phyloP scores from a whole-genome alignment of 176 grass and related monocot genomes.

The Ensete glaucum region DNA sequence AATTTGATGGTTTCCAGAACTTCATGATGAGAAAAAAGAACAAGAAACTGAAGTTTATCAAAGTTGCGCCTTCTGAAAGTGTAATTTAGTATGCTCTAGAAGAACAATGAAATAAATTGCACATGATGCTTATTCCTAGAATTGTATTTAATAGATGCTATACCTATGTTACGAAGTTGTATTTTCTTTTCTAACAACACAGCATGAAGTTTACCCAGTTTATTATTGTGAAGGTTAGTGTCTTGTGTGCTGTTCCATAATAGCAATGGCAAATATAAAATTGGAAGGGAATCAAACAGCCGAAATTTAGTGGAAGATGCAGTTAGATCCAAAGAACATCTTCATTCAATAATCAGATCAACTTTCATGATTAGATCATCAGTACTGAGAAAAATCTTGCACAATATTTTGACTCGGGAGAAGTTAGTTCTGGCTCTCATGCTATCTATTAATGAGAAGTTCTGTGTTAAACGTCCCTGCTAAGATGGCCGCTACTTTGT shows the following conservation, averaged over 20 bases:
- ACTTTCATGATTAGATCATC: slow-evolving; percentile 8
- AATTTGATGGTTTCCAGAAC: too few species aligned
- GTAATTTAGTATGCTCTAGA: too few species aligned
- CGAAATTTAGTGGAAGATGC: not conserved
- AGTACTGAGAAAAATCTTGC: slow-evolving; percentile 10
- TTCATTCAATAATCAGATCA: not conserved
- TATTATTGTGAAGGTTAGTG: not conserved
- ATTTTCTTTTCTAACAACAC: not conserved
- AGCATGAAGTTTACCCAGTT: not conserved
- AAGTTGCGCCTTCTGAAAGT: not conserved
- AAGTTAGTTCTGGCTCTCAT: slow-evolving; percentile 20
- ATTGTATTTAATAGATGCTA: too few species aligned
- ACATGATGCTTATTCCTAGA: too few species aligned
- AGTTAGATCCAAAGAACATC: not conserved
- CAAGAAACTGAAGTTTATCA: too few species aligned
- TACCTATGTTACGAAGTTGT: too few species aligned
- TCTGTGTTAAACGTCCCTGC: slow-evolving; percentile 5
- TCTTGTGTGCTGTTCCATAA: not conserved
- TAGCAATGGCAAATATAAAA: not conserved
- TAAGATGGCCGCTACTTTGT: slow-evolving; percentile 6
- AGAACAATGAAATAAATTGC: too few species aligned
- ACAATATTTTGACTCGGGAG: slow-evolving; percentile 7
- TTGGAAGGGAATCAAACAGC: not conserved
- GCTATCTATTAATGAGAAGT: slow-evolving; percentile 1
- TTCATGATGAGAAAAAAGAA: too few species aligned